A percentile compares a stretch with the other conserved stretches of the same genome.
These are phyloP conservation scores for Penicillium sp. DNA, from an alignment of 2,329 filamentous ascomycete genomes.

Conservation along the genomic window DNA sequence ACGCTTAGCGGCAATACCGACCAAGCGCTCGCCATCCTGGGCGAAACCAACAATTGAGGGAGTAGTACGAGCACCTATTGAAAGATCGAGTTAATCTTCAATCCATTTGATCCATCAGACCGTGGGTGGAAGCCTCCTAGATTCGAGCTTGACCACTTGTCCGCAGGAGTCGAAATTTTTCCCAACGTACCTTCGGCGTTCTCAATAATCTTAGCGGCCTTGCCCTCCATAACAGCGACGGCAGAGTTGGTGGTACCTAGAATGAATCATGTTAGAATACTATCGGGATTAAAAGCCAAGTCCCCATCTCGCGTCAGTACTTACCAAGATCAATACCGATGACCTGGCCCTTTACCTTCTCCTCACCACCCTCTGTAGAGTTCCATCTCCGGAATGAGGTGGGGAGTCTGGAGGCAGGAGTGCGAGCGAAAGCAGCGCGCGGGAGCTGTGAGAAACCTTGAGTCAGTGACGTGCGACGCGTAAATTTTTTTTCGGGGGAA, in stretches of 20 bases:
- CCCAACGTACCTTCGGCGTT: constrained; percentile 77
- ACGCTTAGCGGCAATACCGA: constrained; percentile 96
- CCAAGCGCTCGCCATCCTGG: constrained; percentile 90
- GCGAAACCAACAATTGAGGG: constrained; percentile 95
- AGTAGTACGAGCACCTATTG: constrained; percentile 76
- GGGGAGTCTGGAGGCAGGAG: constrained; percentile 67
- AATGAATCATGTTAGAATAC: constrained; percentile 15
- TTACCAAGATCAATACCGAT: constrained; percentile 96
- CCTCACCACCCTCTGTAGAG: constrained; percentile 55
- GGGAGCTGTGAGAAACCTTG: constrained; percentile 60
- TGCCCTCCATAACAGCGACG: constrained; percentile 96
- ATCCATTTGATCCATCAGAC: neutral
- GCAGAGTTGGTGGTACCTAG: constrained; percentile 91
- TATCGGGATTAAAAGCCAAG: neutral
- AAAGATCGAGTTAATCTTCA: constrained; percentile 15
- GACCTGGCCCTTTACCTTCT: constrained; percentile 91
- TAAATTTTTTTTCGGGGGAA: constrained; percentile 4
- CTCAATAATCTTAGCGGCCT: constrained; percentile 92
- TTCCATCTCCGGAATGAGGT: constrained; percentile 63
- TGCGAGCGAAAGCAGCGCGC: constrained; percentile 70
- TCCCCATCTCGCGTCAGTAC: constrained; percentile 29
- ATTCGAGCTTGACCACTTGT: constrained; percentile 6
- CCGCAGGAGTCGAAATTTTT: constrained; percentile 15
- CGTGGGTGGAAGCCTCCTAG: neutral
- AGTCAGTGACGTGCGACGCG: constrained; percentile 25